A percentile compares a stretch with the other conserved stretches of the same genome.
Evolutionary conservation across 2,329 filamentous ascomycete species (phyloP).

Genomic region (Penicillium sp.): DNA sequence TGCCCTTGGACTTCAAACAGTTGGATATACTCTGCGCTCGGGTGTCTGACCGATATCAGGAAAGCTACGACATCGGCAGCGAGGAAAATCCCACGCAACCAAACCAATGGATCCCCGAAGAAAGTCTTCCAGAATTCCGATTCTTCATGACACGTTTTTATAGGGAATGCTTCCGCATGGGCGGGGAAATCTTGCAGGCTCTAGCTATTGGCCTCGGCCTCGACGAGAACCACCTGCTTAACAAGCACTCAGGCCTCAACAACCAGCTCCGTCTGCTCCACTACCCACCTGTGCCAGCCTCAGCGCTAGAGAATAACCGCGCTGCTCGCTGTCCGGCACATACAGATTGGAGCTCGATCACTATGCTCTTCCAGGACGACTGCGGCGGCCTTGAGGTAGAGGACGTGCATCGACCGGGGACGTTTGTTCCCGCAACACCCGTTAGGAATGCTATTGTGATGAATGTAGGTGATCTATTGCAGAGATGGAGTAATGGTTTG

Average conservation of each 20-base stretch:
- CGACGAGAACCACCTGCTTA: slow-evolving; percentile 46
- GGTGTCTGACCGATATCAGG: slow-evolving; percentile 33
- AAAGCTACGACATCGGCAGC: slow-evolving; percentile 55
- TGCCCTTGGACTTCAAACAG: not conserved
- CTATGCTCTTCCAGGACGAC: slow-evolving; percentile 56
- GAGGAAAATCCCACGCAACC: slow-evolving; percentile 47
- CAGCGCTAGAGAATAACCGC: slow-evolving; percentile 43
- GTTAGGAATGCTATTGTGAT: slow-evolving; percentile 46
- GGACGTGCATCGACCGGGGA: slow-evolving; percentile 39
- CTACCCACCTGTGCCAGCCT: slow-evolving; percentile 53
- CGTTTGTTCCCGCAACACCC: slow-evolving; percentile 44
- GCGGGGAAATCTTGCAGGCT: slow-evolving; percentile 47
- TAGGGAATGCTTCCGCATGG: slow-evolving; percentile 47
- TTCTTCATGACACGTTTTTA: slow-evolving; percentile 53
- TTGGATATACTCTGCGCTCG: not conserved
- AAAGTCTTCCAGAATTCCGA: slow-evolving; percentile 48
- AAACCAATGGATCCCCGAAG: slow-evolving; percentile 52
- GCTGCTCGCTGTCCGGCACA: slow-evolving; percentile 54
- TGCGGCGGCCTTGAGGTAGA: slow-evolving; percentile 54
- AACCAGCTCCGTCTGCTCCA: slow-evolving; percentile 63
- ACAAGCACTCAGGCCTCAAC: slow-evolving; percentile 55
- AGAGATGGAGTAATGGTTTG: slow-evolving; percentile 53
- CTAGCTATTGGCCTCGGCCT: slow-evolving; percentile 52
- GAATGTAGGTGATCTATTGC: slow-evolving; percentile 53
- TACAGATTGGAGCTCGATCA: slow-evolving; percentile 56